Evolutionary conservation across 2,329 filamentous ascomycete genomes (phyloP), one percentile per base, ranked within the genome.

Genomic region (Cytospora piceicola): DNA sequence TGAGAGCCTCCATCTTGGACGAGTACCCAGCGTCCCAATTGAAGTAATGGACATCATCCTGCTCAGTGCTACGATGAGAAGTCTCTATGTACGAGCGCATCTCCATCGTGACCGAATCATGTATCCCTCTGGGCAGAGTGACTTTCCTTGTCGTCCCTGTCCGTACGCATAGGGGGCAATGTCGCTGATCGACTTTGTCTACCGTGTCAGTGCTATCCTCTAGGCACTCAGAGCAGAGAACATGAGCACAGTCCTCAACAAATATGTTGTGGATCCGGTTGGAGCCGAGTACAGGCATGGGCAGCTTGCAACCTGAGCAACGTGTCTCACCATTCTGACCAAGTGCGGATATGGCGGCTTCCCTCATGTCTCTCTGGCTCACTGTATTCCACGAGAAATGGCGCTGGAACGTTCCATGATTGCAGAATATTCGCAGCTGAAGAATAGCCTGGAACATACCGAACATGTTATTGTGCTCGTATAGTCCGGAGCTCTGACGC

Each of bases 331-430:
- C 71, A 22, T 69, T 69, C 12, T 58, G 64, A 5, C 72, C 74
- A 12, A 72, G 27, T 14, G 69, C 71, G 11, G 53, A 52, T 12
- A 72, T 58, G 14, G 70, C 42, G 7, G 72, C 73, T 54, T 77
- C 73, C 61, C 71, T 69, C 49, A 77, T 77, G n/a, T 81, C 75
- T 11, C 73, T 58, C 12, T 75, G 46, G 49, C 74, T 75, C 4
- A 73, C 73, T 30, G 73, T 74, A 52, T 72, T 72, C 80, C 80
- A 83, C 1, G 78, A 79, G 54, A 81, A 80, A 0, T 70, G 73
- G 42, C 80, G 76, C 66, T 83, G 81, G 68, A 75, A 81, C 0
- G 82, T 84, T 2, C 81, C 82, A 66, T 83, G 81, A 63, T 84
- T 83, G 70, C 81, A 83, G 1, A 84, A 67, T 7, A 82, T 78